Conservation (phyloP, 2,329 filamentous ascomycete genomes). For the Daldinia eschscholtzii region DNA sequence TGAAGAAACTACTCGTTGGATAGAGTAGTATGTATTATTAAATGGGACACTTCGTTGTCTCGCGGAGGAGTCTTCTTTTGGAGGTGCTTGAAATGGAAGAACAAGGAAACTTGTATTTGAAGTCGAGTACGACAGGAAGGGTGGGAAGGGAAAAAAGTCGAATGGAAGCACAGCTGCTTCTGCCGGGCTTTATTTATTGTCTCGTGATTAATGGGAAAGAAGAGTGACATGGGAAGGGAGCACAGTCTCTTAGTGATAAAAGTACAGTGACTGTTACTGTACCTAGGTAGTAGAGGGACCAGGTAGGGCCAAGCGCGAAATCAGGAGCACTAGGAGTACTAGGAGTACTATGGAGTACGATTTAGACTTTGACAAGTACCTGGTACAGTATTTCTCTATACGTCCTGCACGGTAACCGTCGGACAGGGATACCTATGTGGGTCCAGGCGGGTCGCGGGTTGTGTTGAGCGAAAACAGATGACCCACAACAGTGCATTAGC, state of each 20-base stretch:
- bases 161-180: constrained; percentile 47
- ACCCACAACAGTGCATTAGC: constrained; percentile 37
- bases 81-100: constrained; percentile 41
- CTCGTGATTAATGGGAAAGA: constrained; percentile 50
- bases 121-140: constrained; percentile 49
- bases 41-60: constrained; percentile 39
- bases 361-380: constrained; percentile 28
- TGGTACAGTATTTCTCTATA: constrained; percentile 28
- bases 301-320: constrained; percentile 28
- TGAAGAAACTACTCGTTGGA: constrained; percentile 34
- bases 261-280: constrained; percentile 32
- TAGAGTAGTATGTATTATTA: constrained; percentile 41
- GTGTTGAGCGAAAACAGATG: constrained; percentile 43
- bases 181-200: constrained; percentile 54
- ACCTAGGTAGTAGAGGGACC: constrained; percentile 7
- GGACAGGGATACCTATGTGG: constrained; percentile 38
- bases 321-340: constrained; percentile 26
- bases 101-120: constrained; percentile 45
- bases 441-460: constrained; percentile 42
- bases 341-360: constrained; percentile 24
- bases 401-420: constrained; percentile 29
- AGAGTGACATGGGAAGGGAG: constrained; percentile 43
- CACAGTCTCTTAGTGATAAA: constrained; percentile 31
- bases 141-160: constrained; percentile 46
- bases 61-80: constrained; percentile 32